Evolutionary conservation across 352 stramenopile species (phyloP), one percentile per base, ranked within the genome.

Genomic region (Pythium aquatile): DNA sequence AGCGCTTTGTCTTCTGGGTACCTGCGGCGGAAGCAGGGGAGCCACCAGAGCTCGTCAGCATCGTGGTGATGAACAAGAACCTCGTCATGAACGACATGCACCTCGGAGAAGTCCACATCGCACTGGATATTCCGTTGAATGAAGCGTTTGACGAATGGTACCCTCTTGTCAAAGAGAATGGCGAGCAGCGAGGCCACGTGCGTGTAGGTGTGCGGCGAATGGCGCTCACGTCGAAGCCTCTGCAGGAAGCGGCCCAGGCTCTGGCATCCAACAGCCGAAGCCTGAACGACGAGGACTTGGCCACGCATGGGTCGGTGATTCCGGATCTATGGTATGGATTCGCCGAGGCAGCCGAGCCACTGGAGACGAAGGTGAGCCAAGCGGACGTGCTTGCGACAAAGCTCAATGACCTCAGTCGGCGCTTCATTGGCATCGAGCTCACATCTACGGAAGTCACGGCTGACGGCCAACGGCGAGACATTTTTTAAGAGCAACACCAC

Each of bases 1-100:
- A 90, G 32, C 79, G 83, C 1, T 92, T 92, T 52, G 78, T 92
- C 51, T 87, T 90, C 67, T 92, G 79, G 78, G 39, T 87, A 20
- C 72, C 79, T 28, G 81, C 79, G 0, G 81, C 77, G 13, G 81
- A 72, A 0, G 35, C 20, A 10, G 44, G 35, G 16, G 46, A 52
- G 1, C 62, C 73, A 0, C 81, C 76, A 56, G 77, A 85, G 20
- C 62, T 73, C 13, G 62, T 90, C 29, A 77, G 76, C 44, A 53
- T 90, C 49, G 75, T 76, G 29, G 64, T 92, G n/a, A 75, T 70
- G 49, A 77, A 75, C 68, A 65, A 76, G 61, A 75, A 80, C 51
- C 32, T 68, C 10, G 67, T 81, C 30, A 76, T 76, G 37, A 47
- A 68, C 14, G 72, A 86, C 14, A 73, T 81, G n/a, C 72, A 90